Evolutionary conservation across 495 filamentous ascomycete species (phyloP).

Genomic region (Penicillium tannophilum): DNA sequence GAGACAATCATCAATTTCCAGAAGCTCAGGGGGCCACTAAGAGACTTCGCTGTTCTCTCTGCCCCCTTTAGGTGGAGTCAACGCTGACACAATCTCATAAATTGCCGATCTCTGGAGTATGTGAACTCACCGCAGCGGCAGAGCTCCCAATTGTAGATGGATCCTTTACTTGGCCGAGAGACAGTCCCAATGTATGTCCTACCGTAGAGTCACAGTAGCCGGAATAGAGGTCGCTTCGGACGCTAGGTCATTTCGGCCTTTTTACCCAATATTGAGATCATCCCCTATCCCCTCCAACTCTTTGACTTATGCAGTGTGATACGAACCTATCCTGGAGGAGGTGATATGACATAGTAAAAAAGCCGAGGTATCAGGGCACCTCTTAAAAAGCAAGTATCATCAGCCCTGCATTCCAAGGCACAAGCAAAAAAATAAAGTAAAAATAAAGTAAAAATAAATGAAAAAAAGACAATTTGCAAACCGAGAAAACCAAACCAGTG

Average conservation of each 20-base stretch:
- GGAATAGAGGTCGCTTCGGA: background rate
- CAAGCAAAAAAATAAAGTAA: background rate
- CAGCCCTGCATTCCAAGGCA: slow-evolving; percentile 19
- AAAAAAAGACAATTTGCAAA: background rate
- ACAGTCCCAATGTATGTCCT: background rate
- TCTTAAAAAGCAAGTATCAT: background rate
- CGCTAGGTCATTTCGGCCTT: background rate
- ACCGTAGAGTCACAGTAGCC: background rate
- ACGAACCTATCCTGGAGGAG: background rate
- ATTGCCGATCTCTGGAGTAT: slow-evolving; percentile 31
- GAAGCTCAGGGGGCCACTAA: slow-evolving; percentile 22
- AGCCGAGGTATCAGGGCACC: slow-evolving; percentile 4
- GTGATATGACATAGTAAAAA: background rate
- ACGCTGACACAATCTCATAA: slow-evolving; percentile 22
- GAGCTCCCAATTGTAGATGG: slow-evolving; percentile 4
- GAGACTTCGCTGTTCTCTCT: background rate
- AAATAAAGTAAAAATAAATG: background rate
- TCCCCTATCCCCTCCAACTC: background rate
- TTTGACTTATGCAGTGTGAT: slow-evolving; percentile 10
- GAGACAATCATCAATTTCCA: slow-evolving; percentile 24
- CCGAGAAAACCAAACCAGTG: background rate
- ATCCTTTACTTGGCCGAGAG: slow-evolving; percentile 1
- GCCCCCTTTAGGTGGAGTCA: slow-evolving; percentile 16
- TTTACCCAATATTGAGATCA: slow-evolving; percentile 1
- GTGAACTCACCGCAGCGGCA: slow-evolving; percentile 21